phyloP scores from a whole-genome alignment of 306 rosid genomes.

The Benincasa hispida region DNA sequence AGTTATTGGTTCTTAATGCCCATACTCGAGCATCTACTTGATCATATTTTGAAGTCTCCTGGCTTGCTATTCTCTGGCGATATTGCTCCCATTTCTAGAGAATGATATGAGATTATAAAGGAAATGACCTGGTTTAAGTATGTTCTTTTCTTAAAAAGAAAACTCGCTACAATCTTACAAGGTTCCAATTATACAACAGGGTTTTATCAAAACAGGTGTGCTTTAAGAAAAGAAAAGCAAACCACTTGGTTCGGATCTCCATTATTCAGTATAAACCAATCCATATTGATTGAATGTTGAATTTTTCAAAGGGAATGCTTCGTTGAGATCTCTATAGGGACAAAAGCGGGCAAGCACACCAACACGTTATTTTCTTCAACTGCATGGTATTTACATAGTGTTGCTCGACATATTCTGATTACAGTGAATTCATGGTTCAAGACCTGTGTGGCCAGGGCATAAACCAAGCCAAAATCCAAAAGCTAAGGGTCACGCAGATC shows the following conservation, averaged over 20 bases:
- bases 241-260: neutral
- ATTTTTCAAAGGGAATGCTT: neutral
- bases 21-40: neutral
- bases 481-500: constrained; percentile 22
- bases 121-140: no score
- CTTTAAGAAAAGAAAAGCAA: neutral
- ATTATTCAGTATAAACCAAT: neutral
- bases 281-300: neutral
- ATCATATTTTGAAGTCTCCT: neutral
- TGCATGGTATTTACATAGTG: neutral
- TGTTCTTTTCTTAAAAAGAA: no score
- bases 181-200: neutral
- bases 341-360: neutral
- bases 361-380: neutral
- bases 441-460: neutral
- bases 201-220: neutral
- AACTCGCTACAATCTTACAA: neutral
- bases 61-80: neutral
- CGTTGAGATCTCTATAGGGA: neutral
- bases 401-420: neutral
- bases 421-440: neutral
- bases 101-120: no score
- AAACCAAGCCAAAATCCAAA: neutral
- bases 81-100: no score
- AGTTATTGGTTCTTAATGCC: neutral